phyloP scores from a whole-genome alignment of 805 yeast species.

The Nakazawaea wickerhamii region DNA sequence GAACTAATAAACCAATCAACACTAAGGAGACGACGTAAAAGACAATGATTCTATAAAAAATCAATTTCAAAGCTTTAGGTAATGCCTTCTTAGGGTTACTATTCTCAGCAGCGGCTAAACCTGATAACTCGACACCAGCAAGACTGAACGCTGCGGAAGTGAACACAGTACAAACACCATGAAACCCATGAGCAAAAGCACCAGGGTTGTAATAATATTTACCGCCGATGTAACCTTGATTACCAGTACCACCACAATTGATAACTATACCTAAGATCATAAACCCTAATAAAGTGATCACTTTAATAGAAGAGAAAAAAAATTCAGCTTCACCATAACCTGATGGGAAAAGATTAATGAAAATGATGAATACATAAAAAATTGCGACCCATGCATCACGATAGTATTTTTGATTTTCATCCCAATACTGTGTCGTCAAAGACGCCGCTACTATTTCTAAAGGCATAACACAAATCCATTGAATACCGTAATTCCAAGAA shows the following conservation, averaged over 20 bases:
- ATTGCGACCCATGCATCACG: slow-evolving; percentile 58
- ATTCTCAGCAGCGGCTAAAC: slow-evolving; percentile 71
- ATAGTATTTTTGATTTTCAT: slow-evolving; percentile 26
- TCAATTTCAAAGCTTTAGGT: slow-evolving; percentile 66
- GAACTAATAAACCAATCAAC: slow-evolving; percentile 63
- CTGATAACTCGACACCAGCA: slow-evolving; percentile 53
- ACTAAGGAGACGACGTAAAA: slow-evolving; percentile 60
- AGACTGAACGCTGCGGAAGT: slow-evolving; percentile 48
- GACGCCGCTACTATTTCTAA: slow-evolving; percentile 57
- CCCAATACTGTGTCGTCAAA: slow-evolving; percentile 52
- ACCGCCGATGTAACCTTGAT: slow-evolving; percentile 39
- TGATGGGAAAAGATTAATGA: slow-evolving; percentile 47
- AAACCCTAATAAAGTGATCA: slow-evolving; percentile 41
- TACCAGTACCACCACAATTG: slow-evolving; percentile 43
- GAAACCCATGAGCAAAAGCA: slow-evolving; percentile 45
- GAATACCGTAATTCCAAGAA: slow-evolving; percentile 46
- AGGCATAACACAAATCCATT: slow-evolving; percentile 53
- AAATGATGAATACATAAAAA: slow-evolving; percentile 40
- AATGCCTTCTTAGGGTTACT: slow-evolving; percentile 62
- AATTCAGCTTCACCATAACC: slow-evolving; percentile 56
- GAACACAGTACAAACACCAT: slow-evolving; percentile 45
- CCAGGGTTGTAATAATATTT: slow-evolving; percentile 52
- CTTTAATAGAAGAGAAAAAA: slow-evolving; percentile 39
- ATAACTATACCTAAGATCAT: slow-evolving; percentile 41
- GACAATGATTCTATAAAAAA: slow-evolving; percentile 61